Conservation (phyloP, 495 filamentous ascomycete genomes). For the Cercophora scortea region DNA sequence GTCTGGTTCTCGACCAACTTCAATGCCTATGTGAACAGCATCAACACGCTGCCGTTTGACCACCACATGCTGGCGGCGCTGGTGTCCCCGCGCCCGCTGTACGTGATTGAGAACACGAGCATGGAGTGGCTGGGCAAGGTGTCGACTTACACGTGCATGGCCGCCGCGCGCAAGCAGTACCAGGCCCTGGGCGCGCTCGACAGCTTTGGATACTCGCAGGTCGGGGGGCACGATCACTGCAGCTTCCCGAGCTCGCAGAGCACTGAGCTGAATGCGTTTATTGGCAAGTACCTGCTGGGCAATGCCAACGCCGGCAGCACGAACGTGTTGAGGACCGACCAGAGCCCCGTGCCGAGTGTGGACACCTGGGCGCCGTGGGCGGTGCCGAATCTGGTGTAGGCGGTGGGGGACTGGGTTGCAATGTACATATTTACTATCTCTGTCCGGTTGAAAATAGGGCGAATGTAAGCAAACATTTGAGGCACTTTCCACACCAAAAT, state of each 20-base stretch:
- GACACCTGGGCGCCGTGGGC: conserved; percentile 19
- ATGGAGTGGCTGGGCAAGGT: conserved; percentile 48
- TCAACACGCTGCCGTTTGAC: conserved; percentile 36
- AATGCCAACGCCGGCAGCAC: conserved; percentile 13
- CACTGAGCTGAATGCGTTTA: conserved; percentile 45
- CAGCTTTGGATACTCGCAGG: conserved; percentile 45
- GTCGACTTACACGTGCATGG: conserved; percentile 47
- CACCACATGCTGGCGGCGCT: conserved; percentile 44
- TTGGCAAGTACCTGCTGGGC: conserved; percentile 45
- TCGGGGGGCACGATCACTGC: conserved; percentile 47
- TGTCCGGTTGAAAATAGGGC: no score
- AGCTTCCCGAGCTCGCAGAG: conserved; percentile 39
- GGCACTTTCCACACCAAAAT: no score
- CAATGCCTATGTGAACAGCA: conserved; percentile 30
- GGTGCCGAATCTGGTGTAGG: conserved; percentile 9
- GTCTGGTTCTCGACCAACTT: conserved; percentile 43
- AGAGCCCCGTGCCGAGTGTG: conserved; percentile 9
- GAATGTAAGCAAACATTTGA: no score
- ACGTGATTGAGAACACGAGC: conserved; percentile 43
- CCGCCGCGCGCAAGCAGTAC: conserved; percentile 40
- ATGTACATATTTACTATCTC: no score
- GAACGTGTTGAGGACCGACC: conserved; percentile 12
- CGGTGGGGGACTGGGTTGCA: no score
- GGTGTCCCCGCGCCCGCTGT: conserved; percentile 37
- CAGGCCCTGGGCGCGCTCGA: conserved; percentile 38